Base-by-base conservation (phyloP, 2,329 filamentous ascomycete genomes). In the Aspergillus sp. region DNA sequence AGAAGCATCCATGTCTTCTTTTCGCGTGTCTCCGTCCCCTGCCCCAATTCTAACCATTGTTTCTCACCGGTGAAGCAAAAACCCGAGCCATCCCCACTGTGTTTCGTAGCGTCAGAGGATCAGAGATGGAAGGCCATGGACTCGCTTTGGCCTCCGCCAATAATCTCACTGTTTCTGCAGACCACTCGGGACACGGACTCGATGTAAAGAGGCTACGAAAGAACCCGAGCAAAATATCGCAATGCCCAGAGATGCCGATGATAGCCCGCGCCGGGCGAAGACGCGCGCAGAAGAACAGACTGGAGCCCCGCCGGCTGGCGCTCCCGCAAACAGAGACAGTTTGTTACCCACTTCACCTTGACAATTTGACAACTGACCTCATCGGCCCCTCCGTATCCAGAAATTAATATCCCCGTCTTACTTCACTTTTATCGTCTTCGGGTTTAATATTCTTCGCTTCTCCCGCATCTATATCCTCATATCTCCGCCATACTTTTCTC, bases 301-400 rank as follows among this genome's bases (percentile, higher is more conserved):
- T 46, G 49, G 37, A 58, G 42, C 54, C 59, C 59, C 62, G 62
- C 55, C 57, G 63, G 64, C 62, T 61, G 64, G 58, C 30, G 15
- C 51, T 60, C 58, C 67, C 66, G 66, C 27, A 30, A 30, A 30
- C 27, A 30, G 27, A 30, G 27, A 30, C 52, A 54, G 51, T 47
- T 60, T 57, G 52, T 54, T 40, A 54, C 57, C 57, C 62, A 62
- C 60, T 59, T 9, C 8, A 30, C 27, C 8, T 30, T 30, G 27
- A 47, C 30, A 54, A 66, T 11, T 30, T 30, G 27, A 47, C 30
- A 54, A 66, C 68, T 72, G 69, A 72, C 69, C 67, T 72, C 69
- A 72, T 70, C 65, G 63, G 66, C 61, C 58, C 64, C 63, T 59
- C 65, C 57, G 48, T 41, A 19, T 48, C 44, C 49, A 46, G 37